Conservation (phyloP, 2,329 filamentous ascomycete species). For the Magnaporthales sp. region DNA sequence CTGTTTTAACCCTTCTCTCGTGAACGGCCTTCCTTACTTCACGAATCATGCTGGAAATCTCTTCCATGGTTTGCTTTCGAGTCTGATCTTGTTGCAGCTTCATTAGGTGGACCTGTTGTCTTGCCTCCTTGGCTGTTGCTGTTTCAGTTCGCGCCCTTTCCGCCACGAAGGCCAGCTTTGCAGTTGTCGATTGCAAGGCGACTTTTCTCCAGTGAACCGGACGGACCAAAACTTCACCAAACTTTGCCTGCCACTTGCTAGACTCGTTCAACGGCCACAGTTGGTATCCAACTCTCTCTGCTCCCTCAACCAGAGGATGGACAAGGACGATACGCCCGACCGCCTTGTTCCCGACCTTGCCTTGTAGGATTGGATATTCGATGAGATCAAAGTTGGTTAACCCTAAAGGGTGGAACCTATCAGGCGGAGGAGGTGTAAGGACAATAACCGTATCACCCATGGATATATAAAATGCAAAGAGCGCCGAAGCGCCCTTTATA, state of each 20-base stretch:
- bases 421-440: neutral
- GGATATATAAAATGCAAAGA: neutral
- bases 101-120: neutral
- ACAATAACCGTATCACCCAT: neutral
- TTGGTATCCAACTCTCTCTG: neutral
- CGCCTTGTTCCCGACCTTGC: neutral
- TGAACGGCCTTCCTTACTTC: too few species aligned
- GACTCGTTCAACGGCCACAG: neutral
- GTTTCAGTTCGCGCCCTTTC: neutral
- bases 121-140: neutral
- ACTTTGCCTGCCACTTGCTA: neutral
- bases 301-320: neutral
- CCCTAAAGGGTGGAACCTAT: neutral
- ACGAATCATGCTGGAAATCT: too few species aligned
- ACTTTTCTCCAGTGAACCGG: neutral
- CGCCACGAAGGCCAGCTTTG: neutral
- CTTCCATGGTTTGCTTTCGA: neutral
- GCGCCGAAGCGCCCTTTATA: neutral
- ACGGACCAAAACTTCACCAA: neutral
- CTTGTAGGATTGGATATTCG: neutral
- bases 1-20: neutral
- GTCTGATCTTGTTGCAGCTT: neutral
- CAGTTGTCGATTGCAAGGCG: neutral
- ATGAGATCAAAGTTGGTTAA: neutral
- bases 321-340: neutral